Conservation (phyloP, 495 filamentous ascomycete genomes). For the Aspergillus cavernicola region DNA sequence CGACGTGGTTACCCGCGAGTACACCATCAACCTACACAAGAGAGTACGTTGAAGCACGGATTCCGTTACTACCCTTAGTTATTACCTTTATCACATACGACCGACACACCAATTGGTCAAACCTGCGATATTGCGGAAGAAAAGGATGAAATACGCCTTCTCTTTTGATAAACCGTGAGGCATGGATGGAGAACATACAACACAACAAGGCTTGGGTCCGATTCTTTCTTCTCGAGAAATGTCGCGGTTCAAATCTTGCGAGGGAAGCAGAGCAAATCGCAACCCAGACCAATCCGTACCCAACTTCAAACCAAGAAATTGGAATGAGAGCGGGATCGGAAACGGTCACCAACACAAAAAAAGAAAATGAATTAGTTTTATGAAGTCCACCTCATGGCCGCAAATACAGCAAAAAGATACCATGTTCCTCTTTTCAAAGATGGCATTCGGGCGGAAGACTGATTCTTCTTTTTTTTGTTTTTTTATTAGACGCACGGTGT, state of each 20-base stretch:
- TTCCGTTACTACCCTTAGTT: neutral
- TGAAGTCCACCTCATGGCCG: constrained; percentile 64
- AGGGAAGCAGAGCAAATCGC: constrained; percentile 4
- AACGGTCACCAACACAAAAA: constrained; percentile 3
- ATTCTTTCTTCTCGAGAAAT: neutral
- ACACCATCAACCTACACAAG: constrained; percentile 99
- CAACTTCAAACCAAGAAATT: neutral
- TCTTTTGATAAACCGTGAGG: constrained; percentile 21
- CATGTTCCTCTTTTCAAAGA: constrained; percentile 26
- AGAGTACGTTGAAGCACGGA: constrained; percentile 67
- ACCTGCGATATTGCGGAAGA: constrained; percentile 8
- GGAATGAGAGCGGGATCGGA: neutral
- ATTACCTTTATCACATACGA: neutral
- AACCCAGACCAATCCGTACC: neutral
- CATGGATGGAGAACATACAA: constrained; percentile 25
- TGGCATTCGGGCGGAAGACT: constrained; percentile 62
- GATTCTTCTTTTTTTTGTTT: constrained; percentile 41
- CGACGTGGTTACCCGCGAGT: constrained; percentile 98
- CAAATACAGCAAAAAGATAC: constrained; percentile 28
- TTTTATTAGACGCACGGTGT: constrained; percentile 81
- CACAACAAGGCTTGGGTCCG: neutral
- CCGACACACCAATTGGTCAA: constrained; percentile 3
- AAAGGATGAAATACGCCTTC: constrained; percentile 24
- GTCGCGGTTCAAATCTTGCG: neutral
- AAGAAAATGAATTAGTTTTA: constrained; percentile 58